Evolutionary conservation across 148 eudicot species (phyloP).

Genomic region (Simmondsia chinensis): DNA sequence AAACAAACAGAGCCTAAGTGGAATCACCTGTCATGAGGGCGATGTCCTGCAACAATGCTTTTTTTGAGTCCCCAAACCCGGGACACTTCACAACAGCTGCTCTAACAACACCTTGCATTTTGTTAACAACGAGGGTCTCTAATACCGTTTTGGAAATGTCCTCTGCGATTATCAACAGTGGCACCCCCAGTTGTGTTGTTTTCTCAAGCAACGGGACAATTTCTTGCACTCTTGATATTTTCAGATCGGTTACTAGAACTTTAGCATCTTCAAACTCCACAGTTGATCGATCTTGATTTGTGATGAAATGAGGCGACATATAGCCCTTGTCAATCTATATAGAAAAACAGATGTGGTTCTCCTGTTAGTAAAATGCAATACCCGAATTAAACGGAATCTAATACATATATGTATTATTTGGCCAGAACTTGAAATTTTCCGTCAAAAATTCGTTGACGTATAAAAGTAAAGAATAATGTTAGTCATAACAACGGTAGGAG

Average conservation of each 20-base stretch:
- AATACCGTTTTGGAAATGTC: conserved; percentile 63
- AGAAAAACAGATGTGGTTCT: conserved; percentile 5
- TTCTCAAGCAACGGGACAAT: conserved; percentile 86
- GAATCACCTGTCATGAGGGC: conserved; percentile 86
- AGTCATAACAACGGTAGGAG: too few species aligned
- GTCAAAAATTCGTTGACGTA: too few species aligned
- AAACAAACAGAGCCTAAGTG: not conserved
- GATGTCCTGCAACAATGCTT: conserved; percentile 81
- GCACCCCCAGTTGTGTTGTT: conserved; percentile 72
- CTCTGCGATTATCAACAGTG: conserved; percentile 80
- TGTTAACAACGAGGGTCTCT: conserved; percentile 65
- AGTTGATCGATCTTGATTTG: conserved; percentile 62
- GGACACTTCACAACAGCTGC: conserved; percentile 94
- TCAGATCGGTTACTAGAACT: conserved; percentile 87
- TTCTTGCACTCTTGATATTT: conserved; percentile 56
- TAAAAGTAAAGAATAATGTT: too few species aligned
- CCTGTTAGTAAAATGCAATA: conserved; percentile 1
- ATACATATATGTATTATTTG: too few species aligned
- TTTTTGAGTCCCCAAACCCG: conserved; percentile 68
- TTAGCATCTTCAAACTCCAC: conserved; percentile 85
- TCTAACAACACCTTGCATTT: conserved; percentile 53
- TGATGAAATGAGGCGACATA: conserved; percentile 83
- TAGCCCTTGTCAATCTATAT: conserved; percentile 91
- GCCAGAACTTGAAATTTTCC: too few species aligned
- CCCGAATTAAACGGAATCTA: not conserved